These are phyloP conservation scores for Sequoiadendron giganteum DNA, from an alignment of 75 land plant species.

Conservation along the genomic window DNA sequence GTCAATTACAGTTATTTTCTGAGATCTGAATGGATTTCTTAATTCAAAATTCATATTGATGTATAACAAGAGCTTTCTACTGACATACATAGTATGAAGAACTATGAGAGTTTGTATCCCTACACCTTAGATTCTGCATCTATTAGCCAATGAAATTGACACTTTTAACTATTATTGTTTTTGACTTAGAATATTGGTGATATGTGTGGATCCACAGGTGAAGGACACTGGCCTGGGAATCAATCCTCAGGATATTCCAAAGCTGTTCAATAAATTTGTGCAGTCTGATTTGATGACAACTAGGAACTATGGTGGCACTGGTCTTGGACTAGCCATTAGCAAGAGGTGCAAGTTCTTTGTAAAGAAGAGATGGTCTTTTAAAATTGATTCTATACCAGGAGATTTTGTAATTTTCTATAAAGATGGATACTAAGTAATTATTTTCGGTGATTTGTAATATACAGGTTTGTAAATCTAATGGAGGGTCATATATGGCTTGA, in stretches of 20 bases:
- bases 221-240: constrained; percentile 88
- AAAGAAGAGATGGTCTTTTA: not conserved
- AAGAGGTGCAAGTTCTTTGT: constrained; percentile 46
- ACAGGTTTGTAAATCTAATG: constrained; percentile 91
- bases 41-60: not conserved
- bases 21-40: not conserved
- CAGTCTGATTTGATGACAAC: constrained; percentile 42
- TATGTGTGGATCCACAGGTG: constrained; percentile 48
- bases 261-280: constrained; percentile 76
- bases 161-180: not conserved
- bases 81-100: not conserved
- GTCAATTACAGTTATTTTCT: not conserved
- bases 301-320: constrained; percentile 57
- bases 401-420: not conserved
- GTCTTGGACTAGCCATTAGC: constrained; percentile 93
- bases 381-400: not conserved
- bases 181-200: not conserved
- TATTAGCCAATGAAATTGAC: not conserved
- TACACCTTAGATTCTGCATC: not conserved
- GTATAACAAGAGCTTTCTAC: not conserved
- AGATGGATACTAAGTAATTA: constrained; percentile 2
- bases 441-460: not conserved
- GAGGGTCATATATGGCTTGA: constrained; percentile 95
- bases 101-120: not conserved
- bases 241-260: constrained; percentile 74